Evolutionary conservation across 2,329 filamentous ascomycete genomes (phyloP).

Genomic region (Neofusicoccum laricinum): DNA sequence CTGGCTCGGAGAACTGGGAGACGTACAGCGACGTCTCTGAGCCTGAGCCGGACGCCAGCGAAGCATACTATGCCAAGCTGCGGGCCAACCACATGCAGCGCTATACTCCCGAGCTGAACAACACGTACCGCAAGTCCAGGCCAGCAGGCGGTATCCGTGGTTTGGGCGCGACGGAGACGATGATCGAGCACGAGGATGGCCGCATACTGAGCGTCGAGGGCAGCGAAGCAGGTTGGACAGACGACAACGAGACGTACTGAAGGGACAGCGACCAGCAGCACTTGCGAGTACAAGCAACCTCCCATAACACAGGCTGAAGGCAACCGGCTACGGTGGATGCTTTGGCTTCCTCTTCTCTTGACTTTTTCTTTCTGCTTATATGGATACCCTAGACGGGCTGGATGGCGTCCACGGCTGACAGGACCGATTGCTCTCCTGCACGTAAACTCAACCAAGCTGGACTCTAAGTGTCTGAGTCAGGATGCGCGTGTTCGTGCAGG

Average conservation of each 20-base stretch:
- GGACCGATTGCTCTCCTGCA: background rate
- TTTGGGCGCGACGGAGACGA: conserved; percentile 39
- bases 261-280: background rate
- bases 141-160: conserved; percentile 40
- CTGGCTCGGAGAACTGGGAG: conserved; percentile 93
- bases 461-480: background rate
- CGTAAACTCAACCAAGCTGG: background rate
- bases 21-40: conserved; percentile 75
- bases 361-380: background rate
- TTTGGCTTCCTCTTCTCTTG: background rate
- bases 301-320: background rate
- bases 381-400: background rate
- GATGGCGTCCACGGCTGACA: background rate
- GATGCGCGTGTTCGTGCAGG: no score
- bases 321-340: background rate
- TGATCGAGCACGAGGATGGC: conserved; percentile 41
- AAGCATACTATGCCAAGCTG: conserved; percentile 77
- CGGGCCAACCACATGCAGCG: conserved; percentile 46
- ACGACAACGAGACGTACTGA: conserved; percentile 34
- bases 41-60: conserved; percentile 60
- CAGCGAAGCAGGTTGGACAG: conserved; percentile 54
- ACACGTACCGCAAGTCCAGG: conserved; percentile 24
- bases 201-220: conserved; percentile 36
- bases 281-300: background rate
- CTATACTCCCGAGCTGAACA: conserved; percentile 4